phyloP scores from a whole-genome alignment of 768 basidiomycete genomes.

The Serendipita sp. region DNA sequence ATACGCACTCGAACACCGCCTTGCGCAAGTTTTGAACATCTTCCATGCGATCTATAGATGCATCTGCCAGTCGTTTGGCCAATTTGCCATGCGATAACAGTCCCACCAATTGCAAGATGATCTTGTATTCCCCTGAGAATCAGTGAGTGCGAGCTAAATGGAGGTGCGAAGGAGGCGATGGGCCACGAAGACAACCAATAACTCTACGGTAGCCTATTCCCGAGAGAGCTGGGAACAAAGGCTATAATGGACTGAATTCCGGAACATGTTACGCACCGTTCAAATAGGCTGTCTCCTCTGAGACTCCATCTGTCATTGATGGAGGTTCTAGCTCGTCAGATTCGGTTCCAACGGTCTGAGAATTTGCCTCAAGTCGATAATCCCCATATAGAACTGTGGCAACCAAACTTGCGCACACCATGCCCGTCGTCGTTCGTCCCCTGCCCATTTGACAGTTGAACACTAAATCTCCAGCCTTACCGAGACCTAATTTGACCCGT shows the following conservation, averaged over 20 bases:
- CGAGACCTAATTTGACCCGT: slow-evolving; percentile 39
- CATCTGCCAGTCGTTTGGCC: slow-evolving; percentile 80
- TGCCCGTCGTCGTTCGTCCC: slow-evolving; percentile 78
- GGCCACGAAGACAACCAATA: slow-evolving; percentile 3
- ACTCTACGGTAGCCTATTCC: not conserved
- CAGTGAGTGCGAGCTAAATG: not conserved
- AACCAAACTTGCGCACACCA: slow-evolving; percentile 79
- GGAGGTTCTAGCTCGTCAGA: slow-evolving; percentile 22
- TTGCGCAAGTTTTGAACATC: slow-evolving; percentile 94
- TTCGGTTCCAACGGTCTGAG: slow-evolving; percentile 8
- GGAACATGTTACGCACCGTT: slow-evolving; percentile 44
- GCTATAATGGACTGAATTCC: too few species aligned
- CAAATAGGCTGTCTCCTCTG: slow-evolving; percentile 77
- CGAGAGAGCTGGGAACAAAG: too few species aligned
- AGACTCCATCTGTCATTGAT: slow-evolving; percentile 42
- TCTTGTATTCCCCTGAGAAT: slow-evolving; percentile 84
- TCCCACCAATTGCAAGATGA: slow-evolving; percentile 83
- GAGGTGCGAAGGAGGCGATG: not conserved
- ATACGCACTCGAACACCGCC: slow-evolving; percentile 79
- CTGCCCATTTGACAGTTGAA: slow-evolving; percentile 98
- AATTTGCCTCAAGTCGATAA: not conserved
- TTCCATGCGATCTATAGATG: slow-evolving; percentile 74
- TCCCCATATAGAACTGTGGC: slow-evolving; percentile 39
- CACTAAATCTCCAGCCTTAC: slow-evolving; percentile 56
- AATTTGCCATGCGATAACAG: slow-evolving; percentile 83